These are phyloP conservation scores for Hemileccinum impolitum DNA, from an alignment of 768 basidiomycete genomes.

Conservation along the genomic window DNA sequence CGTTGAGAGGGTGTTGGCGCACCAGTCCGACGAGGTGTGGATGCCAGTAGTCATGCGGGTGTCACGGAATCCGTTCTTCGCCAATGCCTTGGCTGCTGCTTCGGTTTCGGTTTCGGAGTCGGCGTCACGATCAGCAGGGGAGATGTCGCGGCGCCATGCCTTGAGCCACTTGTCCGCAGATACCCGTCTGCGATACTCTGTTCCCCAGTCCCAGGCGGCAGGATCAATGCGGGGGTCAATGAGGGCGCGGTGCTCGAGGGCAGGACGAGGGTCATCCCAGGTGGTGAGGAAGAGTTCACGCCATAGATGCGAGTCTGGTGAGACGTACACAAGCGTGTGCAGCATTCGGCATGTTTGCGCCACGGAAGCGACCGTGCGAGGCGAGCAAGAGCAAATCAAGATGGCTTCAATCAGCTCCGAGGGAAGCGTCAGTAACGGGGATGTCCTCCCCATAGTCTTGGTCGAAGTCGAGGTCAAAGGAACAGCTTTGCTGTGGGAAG, in stretches of 20 bases:
- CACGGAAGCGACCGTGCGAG: conserved; percentile 34
- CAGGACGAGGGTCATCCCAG: conserved; percentile 49
- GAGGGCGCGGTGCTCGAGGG: conserved; percentile 24
- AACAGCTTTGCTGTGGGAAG: conserved; percentile 4
- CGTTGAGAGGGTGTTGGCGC: conserved; percentile 7
- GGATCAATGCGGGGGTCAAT: conserved; percentile 23
- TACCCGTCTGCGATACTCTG: conserved; percentile 23
- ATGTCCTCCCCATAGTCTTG: not conserved
- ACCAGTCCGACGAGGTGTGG: not conserved
- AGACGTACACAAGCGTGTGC: conserved; percentile 34
- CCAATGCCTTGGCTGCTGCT: no score
- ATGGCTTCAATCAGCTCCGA: conserved; percentile 41
- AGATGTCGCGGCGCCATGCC: conserved; percentile 22
- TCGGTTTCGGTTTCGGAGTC: no score
- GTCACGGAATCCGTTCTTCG: no score
- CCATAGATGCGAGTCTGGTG: conserved; percentile 42
- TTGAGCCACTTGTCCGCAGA: conserved; percentile 22
- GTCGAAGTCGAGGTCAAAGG: not conserved
- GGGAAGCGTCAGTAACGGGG: conserved; percentile 27
- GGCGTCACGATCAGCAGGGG: not conserved
- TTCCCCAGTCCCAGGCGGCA: conserved; percentile 21
- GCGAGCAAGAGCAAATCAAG: conserved; percentile 25
- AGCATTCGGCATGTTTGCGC: conserved; percentile 37
- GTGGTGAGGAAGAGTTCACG: conserved; percentile 43
- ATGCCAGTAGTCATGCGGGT: no score